Percentiles rank a stretch among this genome's conserved stretches.
Evolutionary conservation across 345 rosid genomes (phyloP).

Genomic region (Bruguiera parviflora): DNA sequence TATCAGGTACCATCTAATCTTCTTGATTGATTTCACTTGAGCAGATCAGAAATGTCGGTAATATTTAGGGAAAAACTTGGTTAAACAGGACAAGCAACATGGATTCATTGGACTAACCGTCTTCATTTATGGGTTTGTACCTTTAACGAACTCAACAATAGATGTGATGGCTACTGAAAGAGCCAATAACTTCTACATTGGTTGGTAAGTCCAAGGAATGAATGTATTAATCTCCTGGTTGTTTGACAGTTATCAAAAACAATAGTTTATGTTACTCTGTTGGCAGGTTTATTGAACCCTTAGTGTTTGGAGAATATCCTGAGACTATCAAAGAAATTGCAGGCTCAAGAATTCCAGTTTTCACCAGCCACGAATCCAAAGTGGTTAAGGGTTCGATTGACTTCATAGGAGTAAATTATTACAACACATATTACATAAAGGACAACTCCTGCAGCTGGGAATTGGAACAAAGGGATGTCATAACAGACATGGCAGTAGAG

Average conservation of each 20-base stretch:
- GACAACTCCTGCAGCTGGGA: constrained; percentile 31
- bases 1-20: constrained; percentile 42
- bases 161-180: constrained; percentile 38
- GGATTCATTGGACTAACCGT: constrained; percentile 40
- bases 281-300: constrained; percentile 60
- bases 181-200: constrained; percentile 33
- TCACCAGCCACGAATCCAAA: constrained; percentile 51
- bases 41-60: not conserved
- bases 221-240: not conserved
- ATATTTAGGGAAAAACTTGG: not conserved
- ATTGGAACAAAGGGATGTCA: constrained; percentile 29
- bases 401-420: constrained; percentile 53
- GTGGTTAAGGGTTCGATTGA: constrained; percentile 62
- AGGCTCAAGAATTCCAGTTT: constrained; percentile 64
- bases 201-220: constrained; percentile 38
- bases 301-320: constrained; percentile 76
- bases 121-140: constrained; percentile 21
- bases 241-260: not conserved
- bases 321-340: constrained; percentile 48
- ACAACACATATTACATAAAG: constrained; percentile 23
- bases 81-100: constrained; percentile 35
- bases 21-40: not conserved
- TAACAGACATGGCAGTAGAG: constrained; percentile 31
- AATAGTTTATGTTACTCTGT: not conserved
- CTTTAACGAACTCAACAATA: constrained; percentile 34